These are phyloP conservation scores for Perilla frutescens DNA, from an alignment of 257 asterid species.

Conservation along the genomic window DNA sequence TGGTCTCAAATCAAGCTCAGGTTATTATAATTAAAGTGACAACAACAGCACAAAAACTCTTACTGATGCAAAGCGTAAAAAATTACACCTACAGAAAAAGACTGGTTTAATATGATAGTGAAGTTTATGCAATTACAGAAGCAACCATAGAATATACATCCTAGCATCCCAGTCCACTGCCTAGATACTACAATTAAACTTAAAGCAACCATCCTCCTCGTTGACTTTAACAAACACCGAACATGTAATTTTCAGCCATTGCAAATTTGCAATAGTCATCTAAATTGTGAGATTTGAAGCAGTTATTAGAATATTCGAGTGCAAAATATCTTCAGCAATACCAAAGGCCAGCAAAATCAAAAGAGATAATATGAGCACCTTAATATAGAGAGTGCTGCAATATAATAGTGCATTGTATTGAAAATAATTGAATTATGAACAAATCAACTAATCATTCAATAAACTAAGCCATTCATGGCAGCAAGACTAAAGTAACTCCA, in stretches of 20 bases:
- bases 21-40: background rate
- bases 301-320: background rate
- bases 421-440: background rate
- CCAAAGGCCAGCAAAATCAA: background rate
- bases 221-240: no score
- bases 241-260: background rate
- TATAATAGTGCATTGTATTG: background rate
- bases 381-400: background rate
- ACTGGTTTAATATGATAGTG: background rate
- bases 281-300: background rate
- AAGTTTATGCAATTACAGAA: slow-evolving; percentile 2
- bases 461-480: background rate
- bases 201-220: no score
- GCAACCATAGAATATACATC: background rate
- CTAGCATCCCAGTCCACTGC: background rate
- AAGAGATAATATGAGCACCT: background rate
- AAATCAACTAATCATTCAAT: background rate
- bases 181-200: background rate
- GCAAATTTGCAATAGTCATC: background rate
- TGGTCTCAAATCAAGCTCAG: slow-evolving; percentile 6
- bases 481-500: slow-evolving; percentile 5
- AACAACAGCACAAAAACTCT: background rate
- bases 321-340: slow-evolving; percentile 14
- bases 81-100: background rate
- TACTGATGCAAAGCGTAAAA: background rate